A percentile compares a stretch with the other conserved stretches of the same genome.
These are phyloP conservation scores for Phytophthora ohioensis DNA, from an alignment of 352 stramenopile genomes.

Conservation along the genomic window DNA sequence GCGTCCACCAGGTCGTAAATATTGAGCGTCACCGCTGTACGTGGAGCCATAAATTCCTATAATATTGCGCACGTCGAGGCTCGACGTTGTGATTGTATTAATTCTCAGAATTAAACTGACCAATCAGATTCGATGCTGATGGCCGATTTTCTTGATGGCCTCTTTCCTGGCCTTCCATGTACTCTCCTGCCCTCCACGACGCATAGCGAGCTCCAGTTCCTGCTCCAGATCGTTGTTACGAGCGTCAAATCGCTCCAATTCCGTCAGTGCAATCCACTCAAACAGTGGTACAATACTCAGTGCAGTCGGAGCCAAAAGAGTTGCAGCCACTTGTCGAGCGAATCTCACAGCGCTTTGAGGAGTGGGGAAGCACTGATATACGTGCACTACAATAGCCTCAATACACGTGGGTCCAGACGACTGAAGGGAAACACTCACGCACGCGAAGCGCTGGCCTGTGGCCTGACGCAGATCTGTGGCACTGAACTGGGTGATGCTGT, in stretches of 20 bases:
- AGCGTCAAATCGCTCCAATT: constrained; percentile 80
- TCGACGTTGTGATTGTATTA: too few relatives aligned
- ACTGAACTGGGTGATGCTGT: constrained; percentile 45
- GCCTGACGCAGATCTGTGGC: constrained; percentile 54
- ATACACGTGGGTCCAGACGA: constrained; percentile 34
- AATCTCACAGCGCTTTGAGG: constrained; percentile 82
- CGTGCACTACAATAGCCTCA: constrained; percentile 69
- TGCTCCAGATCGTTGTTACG: constrained; percentile 69
- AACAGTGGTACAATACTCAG: constrained; percentile 83
- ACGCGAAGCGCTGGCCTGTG: constrained; percentile 81
- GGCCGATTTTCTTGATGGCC: constrained; percentile 58
- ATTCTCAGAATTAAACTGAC: too few relatives aligned
- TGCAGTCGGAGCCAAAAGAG: constrained; percentile 50
- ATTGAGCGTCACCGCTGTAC: constrained; percentile 88
- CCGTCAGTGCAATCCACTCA: constrained; percentile 74
- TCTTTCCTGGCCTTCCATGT: constrained; percentile 81
- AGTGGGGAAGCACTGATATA: constrained; percentile 86
- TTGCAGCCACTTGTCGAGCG: constrained; percentile 60
- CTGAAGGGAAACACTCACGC: constrained; percentile 61
- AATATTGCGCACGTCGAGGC: background rate
- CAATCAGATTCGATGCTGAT: constrained; percentile 4
- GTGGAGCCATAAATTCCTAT: constrained; percentile 47
- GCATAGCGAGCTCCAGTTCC: constrained; percentile 63
- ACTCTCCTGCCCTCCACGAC: constrained; percentile 40
- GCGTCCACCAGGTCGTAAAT: constrained; percentile 93